Percentiles rank a stretch among this genome's conserved stretches.
phyloP scores from a whole-genome alignment of 352 stramenopile species.

The Labyrinthula sp. region DNA sequence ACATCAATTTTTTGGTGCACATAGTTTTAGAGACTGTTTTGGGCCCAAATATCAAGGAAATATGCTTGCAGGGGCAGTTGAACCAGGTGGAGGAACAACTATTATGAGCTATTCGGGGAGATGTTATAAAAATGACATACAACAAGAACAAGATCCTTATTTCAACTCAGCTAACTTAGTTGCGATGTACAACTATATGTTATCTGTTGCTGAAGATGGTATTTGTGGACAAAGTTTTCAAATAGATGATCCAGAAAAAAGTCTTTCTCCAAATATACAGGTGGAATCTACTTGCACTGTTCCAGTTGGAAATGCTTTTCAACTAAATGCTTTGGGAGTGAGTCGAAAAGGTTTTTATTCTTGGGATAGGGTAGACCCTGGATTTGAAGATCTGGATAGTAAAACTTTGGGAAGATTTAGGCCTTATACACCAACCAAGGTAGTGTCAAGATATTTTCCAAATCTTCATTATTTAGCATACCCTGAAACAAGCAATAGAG shows the following conservation, averaged over 20 bases:
- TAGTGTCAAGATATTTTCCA: constrained; percentile 11
- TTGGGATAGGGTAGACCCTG: constrained; percentile 4
- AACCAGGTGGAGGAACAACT: constrained; percentile 1
- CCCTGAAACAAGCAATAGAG: neutral
- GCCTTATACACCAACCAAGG: constrained; percentile 2
- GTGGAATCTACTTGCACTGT: constrained; percentile 8
- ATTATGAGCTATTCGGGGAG: constrained; percentile 4
- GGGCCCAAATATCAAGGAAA: neutral
- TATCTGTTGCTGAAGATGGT: neutral
- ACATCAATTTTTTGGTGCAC: constrained; percentile 4
- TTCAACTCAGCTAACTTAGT: constrained; percentile 3
- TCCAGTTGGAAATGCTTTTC: constrained; percentile 4
- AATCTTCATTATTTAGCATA: constrained; percentile 19
- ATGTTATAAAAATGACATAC: constrained; percentile 3
- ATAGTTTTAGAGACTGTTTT: constrained; percentile 3
- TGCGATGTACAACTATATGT: neutral
- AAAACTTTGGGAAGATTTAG: constrained; percentile 4
- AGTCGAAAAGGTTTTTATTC: neutral
- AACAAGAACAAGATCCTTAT: neutral
- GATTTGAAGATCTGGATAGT: neutral
- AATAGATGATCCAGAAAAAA: constrained; percentile 1
- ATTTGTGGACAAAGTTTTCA: neutral
- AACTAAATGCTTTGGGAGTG: constrained; percentile 2
- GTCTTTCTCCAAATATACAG: constrained; percentile 1
- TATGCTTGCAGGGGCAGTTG: constrained; percentile 1